Base-by-base conservation (phyloP, 129 eudicot genomes). In the Chrysanthemum seticuspe region DNA sequence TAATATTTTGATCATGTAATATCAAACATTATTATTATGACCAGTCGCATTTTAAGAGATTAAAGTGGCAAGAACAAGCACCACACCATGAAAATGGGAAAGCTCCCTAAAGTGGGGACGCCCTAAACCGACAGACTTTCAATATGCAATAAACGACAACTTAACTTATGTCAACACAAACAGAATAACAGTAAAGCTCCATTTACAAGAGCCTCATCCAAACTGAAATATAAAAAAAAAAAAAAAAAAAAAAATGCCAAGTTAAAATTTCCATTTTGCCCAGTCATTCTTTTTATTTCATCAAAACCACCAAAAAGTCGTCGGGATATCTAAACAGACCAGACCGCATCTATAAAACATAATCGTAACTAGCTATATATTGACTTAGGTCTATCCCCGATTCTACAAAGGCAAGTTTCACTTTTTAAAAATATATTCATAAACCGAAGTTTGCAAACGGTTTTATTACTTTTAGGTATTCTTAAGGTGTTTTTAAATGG, bases 1-100 rank as follows among this genome's bases (percentile, higher is more conserved):
- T 16, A 40, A 44, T 14, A 15, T 36, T 40, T 57, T 65, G 13
- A 73, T 51, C 9, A 10, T 29, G 53, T 8, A 71, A 62, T 6
- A 25, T 13, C 81, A 62, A 19, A 55, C 45, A 47, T 23, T 67
- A 44, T 56, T 47, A 76, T 27, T 52, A 62, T 36, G 34, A 47
- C 27, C 60, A 45, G 47, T 45, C n/a, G 23, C 45, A 23, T 65
- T 31, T 31, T 31, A 31, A 31, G 36, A 31, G 36, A 31, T 31
- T 31, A 31, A 31, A 31, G 36, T 31, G 36, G 36, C 36, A 31
- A 31, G 36, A 31, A 57, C 25, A 57, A 19, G 27, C 14, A 16
- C 62, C 9, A 56, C 23, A 56, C 44, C 44, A 6, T 36, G 25
- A 63, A 63, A 19, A 63, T 52, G 57, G 2, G 15, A 13, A 52